These are phyloP conservation scores for Amanita jacksonii DNA, from an alignment of 768 basidiomycete species.

Conservation along the genomic window DNA sequence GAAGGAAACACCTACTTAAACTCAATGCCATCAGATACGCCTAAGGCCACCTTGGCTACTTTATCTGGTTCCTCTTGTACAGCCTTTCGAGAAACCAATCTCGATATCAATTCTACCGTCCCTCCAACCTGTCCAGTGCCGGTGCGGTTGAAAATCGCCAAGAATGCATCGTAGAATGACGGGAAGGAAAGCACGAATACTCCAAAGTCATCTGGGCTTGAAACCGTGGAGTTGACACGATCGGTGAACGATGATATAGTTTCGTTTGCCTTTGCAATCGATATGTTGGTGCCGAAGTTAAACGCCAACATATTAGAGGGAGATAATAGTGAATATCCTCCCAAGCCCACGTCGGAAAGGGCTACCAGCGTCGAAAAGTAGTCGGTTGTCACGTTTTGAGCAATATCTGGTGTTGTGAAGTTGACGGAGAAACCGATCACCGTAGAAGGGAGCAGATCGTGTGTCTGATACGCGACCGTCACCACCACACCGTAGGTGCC, in stretches of 20 bases:
- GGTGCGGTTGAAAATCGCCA: background rate
- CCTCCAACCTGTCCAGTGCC: conserved; percentile 14
- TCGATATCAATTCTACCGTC: conserved; percentile 21
- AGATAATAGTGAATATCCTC: conserved; percentile 24
- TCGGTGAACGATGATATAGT: background rate
- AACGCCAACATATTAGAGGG: conserved; percentile 3
- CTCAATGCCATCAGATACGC: conserved; percentile 11
- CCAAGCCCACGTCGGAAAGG: conserved; percentile 36
- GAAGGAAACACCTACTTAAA: conserved; percentile 16
- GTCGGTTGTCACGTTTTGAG: conserved; percentile 23
- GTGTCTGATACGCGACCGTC: conserved; percentile 35
- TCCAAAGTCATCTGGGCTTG: background rate
- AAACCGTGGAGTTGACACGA: background rate
- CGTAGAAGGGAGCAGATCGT: conserved; percentile 26
- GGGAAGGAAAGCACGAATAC: conserved; percentile 11
- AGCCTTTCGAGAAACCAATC: conserved; percentile 23
- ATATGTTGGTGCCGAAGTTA: background rate
- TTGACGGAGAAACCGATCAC: conserved; percentile 20
- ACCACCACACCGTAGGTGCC: conserved; percentile 39
- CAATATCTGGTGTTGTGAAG: conserved; percentile 20
- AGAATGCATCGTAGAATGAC: conserved; percentile 19
- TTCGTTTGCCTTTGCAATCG: background rate
- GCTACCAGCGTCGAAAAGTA: conserved; percentile 24
- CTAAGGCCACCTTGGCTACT: conserved; percentile 18
- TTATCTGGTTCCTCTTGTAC: conserved; percentile 16